Evolutionary conservation across 345 rosid genomes (phyloP).

Genomic region (Alliaria petiolata): DNA sequence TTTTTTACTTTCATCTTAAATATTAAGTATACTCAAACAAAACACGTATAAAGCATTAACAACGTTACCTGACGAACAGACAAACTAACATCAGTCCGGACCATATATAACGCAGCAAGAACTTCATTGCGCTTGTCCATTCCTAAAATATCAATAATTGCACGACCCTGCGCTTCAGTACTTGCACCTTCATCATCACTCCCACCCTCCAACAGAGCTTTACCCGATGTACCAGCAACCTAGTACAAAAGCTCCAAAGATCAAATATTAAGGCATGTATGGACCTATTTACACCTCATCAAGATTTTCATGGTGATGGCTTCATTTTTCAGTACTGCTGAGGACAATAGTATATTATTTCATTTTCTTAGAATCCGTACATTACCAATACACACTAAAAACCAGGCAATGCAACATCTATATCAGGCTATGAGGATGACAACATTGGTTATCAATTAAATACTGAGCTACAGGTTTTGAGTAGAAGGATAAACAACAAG

Average conservation of each 20-base stretch:
- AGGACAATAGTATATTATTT: neutral
- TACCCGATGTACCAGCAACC: constrained; percentile 99
- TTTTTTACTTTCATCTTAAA: constrained; percentile 3
- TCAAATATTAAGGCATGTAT: neutral
- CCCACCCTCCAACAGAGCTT: constrained; percentile 97
- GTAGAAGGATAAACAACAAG: neutral
- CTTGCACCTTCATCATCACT: constrained; percentile 99
- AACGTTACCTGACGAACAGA: constrained; percentile 92
- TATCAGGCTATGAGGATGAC: neutral
- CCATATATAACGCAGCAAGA: constrained; percentile 98
- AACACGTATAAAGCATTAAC: neutral
- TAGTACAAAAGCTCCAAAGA: constrained; percentile 26
- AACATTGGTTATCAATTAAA: neutral
- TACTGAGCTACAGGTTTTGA: neutral
- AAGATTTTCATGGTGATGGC: neutral
- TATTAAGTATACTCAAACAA: neutral
- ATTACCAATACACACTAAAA: neutral
- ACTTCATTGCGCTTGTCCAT: constrained; percentile 95
- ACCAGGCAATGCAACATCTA: constrained; percentile 3
- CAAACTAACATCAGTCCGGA: constrained; percentile 89
- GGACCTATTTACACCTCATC: neutral
- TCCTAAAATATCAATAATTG: constrained; percentile 94
- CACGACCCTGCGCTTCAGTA: constrained; percentile 99
- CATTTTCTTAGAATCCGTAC: neutral
- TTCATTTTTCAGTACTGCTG: neutral